These are phyloP conservation scores for Trichoderma gamsii DNA, from an alignment of 495 filamentous ascomycete genomes.

Conservation along the genomic window DNA sequence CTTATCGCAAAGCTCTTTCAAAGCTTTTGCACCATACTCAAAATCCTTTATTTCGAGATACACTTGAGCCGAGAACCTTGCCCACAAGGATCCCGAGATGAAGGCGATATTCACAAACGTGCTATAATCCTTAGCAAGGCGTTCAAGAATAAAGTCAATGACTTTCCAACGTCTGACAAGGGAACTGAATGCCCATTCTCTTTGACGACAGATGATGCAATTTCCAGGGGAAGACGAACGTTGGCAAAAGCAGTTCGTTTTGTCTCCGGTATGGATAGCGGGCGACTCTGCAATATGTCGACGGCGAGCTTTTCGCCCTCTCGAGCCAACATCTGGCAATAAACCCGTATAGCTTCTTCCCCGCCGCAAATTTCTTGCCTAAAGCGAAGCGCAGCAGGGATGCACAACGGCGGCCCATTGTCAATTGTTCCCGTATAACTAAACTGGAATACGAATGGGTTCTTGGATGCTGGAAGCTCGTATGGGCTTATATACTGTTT, in stretches of 20 bases:
- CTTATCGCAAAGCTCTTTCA: background rate
- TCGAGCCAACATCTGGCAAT: slow-evolving; percentile 49
- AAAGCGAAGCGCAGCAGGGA: slow-evolving; percentile 61
- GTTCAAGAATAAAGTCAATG: background rate
- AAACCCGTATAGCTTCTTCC: slow-evolving; percentile 58
- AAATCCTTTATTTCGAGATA: background rate
- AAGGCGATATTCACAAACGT: background rate
- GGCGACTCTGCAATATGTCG: slow-evolving; percentile 32
- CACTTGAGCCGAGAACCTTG: slow-evolving; percentile 1
- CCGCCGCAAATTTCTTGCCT: slow-evolving; percentile 65
- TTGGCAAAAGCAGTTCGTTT: slow-evolving; percentile 10
- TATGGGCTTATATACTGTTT: slow-evolving; percentile 4
- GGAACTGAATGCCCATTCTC: background rate
- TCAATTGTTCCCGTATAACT: slow-evolving; percentile 48
- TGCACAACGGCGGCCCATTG: slow-evolving; percentile 57
- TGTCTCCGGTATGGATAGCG: background rate
- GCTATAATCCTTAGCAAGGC: background rate
- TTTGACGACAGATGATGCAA: background rate
- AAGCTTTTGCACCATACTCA: background rate
- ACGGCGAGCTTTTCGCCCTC: slow-evolving; percentile 54
- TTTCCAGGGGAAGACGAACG: background rate
- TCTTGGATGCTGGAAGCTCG: background rate
- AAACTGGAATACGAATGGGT: slow-evolving; percentile 17
- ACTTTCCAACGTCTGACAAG: background rate
- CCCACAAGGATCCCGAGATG: background rate